phyloP scores from a whole-genome alignment of 768 basidiomycete species.

The Lentinula raphanica region DNA sequence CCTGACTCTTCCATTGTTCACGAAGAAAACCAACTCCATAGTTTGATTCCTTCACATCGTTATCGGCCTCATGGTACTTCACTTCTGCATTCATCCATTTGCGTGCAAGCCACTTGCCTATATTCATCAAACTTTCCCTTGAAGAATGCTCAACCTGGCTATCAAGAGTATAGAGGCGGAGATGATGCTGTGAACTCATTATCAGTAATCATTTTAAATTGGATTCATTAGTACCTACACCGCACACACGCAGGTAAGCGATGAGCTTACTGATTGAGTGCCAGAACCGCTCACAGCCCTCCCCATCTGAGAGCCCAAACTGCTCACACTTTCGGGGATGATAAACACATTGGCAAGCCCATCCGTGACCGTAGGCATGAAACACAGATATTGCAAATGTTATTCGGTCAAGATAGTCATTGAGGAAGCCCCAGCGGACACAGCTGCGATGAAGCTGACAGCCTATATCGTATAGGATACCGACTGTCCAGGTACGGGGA shows the following conservation, averaged over 20 bases:
- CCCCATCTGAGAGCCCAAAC: constrained; percentile 22
- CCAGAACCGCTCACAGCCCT: constrained; percentile 24
- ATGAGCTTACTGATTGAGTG: constrained; percentile 16
- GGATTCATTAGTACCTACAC: constrained; percentile 9
- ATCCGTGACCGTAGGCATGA: constrained; percentile 36
- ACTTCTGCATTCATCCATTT: no score
- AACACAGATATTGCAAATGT: constrained; percentile 26
- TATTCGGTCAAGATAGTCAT: constrained; percentile 17
- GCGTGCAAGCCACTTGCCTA: no score
- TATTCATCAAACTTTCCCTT: no score
- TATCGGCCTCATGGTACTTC: no score
- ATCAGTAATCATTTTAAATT: not conserved
- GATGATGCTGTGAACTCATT: no score
- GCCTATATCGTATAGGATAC: no score
- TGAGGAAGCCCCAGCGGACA: constrained; percentile 20
- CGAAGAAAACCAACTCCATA: no score
- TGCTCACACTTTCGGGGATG: constrained; percentile 26
- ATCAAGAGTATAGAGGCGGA: no score
- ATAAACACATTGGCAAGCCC: constrained; percentile 32
- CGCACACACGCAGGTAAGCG: constrained; percentile 13
- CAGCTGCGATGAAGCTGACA: no score
- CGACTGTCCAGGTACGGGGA: constrained; percentile 2
- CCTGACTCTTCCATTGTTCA: no score
- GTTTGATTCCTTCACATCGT: no score
- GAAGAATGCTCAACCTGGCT: no score